phyloP scores from a whole-genome alignment of 1,284 basidiomycete genomes.

The Fomes fomentarius region DNA sequence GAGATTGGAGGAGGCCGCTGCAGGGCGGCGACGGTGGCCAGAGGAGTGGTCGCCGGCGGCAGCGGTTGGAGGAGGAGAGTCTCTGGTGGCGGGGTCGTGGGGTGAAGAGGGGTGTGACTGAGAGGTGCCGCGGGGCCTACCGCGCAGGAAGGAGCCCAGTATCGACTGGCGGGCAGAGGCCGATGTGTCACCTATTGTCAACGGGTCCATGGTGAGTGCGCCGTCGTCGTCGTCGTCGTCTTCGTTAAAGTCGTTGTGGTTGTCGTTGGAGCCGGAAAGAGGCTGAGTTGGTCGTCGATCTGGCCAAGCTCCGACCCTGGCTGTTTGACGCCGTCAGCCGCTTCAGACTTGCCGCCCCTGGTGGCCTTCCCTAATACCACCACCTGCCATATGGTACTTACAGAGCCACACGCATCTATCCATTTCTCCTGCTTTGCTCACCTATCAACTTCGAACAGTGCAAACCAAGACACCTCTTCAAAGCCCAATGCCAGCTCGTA shows the following conservation, averaged over 20 bases:
- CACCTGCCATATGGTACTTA: neutral
- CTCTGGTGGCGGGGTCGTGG: conserved; percentile 29
- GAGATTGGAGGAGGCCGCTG: conserved; percentile 31
- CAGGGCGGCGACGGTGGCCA: conserved; percentile 35
- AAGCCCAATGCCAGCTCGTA: neutral
- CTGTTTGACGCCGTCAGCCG: conserved; percentile 28
- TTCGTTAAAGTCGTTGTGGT: conserved; percentile 21
- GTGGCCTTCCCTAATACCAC: conserved; percentile 11
- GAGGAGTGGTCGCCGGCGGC: conserved; percentile 24
- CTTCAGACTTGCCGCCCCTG: conserved; percentile 21
- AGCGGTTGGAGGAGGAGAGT: conserved; percentile 33
- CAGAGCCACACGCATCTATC: neutral
- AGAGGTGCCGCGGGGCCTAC: conserved; percentile 41
- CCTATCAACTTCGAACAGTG: neutral
- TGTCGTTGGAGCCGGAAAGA: conserved; percentile 12
- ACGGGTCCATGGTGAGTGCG: conserved; percentile 33
- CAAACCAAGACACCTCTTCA: neutral
- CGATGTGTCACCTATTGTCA: conserved; percentile 35
- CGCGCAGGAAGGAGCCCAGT: conserved; percentile 42
- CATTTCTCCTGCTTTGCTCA: neutral
- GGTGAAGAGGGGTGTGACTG: conserved; percentile 41
- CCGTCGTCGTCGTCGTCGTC: conserved; percentile 16
- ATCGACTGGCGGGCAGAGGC: conserved; percentile 40
- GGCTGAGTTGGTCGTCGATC: conserved; percentile 23
- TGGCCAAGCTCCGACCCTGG: conserved; percentile 21